Conservation (phyloP, 305 asterid species). For the Fraxinus angustifolia region DNA sequence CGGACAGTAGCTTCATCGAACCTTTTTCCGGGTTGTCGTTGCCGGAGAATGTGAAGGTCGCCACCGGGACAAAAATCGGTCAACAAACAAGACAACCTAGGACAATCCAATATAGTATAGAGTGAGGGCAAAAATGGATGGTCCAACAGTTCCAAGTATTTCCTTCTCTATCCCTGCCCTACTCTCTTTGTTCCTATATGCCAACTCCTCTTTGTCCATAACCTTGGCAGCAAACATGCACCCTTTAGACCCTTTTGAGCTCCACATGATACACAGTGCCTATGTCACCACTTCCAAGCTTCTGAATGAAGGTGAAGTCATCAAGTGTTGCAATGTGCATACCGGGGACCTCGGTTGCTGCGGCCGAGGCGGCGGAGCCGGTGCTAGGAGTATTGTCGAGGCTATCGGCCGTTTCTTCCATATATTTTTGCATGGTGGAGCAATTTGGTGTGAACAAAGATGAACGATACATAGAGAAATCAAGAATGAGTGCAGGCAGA, state of each 20-base stretch:
- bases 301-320: constrained; percentile 46
- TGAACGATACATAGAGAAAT: not conserved
- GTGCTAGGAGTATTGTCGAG: constrained; percentile 16
- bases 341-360: not conserved
- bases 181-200: constrained; percentile 51
- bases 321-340: constrained; percentile 20
- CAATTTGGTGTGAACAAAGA: not conserved
- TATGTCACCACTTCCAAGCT: constrained; percentile 73
- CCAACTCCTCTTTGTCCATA: constrained; percentile 74
- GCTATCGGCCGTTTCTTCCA: not conserved
- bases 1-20: constrained; percentile 57
- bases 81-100: constrained; percentile 64
- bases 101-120: constrained; percentile 50
- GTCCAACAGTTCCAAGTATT: constrained; percentile 63
- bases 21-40: constrained; percentile 53
- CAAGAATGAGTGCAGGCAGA: constrained; percentile 11
- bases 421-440: constrained; percentile 24
- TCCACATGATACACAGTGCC: constrained; percentile 73
- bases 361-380: not conserved
- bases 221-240: constrained; percentile 66
- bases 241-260: constrained; percentile 45
- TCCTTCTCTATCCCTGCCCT: constrained; percentile 67
- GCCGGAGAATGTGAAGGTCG: constrained; percentile 72
- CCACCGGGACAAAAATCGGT: constrained; percentile 83
- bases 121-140: constrained; percentile 80